A percentile compares a stretch with the other conserved stretches of the same genome.
phyloP scores from a whole-genome alignment of 2,329 filamentous ascomycete species.

The Aspergillus niger region DNA sequence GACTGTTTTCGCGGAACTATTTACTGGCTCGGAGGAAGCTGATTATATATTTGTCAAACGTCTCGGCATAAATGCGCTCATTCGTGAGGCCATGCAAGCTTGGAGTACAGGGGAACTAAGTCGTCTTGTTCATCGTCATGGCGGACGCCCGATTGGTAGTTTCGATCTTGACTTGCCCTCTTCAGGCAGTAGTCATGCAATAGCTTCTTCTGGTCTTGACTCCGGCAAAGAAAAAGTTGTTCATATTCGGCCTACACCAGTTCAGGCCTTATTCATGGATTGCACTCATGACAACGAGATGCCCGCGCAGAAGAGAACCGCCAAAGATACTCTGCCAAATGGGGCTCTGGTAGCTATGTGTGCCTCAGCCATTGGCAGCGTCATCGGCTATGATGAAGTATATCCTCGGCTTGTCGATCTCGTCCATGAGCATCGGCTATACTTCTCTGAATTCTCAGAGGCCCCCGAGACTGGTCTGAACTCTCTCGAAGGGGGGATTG shows the following conservation, averaged over 20 bases:
- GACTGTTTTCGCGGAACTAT: conserved; percentile 91
- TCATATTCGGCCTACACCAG: conserved; percentile 80
- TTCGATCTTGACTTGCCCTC: conserved; percentile 91
- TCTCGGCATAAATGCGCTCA: conserved; percentile 85
- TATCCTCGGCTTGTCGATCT: conserved; percentile 93
- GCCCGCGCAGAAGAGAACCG: conserved; percentile 91
- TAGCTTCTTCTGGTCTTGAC: conserved; percentile 35
- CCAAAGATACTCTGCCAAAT: conserved; percentile 89
- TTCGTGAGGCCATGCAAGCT: conserved; percentile 97
- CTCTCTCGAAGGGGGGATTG: conserved; percentile 78
- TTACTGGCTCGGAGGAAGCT: conserved; percentile 92
- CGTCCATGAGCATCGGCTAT: conserved; percentile 82
- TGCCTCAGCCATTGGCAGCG: conserved; percentile 87
- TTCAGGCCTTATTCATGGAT: conserved; percentile 97
- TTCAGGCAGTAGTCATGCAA: conserved; percentile 55
- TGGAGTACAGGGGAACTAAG: conserved; percentile 95
- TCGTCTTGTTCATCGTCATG: conserved; percentile 88
- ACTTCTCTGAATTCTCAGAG: conserved; percentile 74
- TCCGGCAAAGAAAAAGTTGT: conserved; percentile 65
- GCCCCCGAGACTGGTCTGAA: conserved; percentile 51
- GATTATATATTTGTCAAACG: conserved; percentile 95
- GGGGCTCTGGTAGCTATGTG: conserved; percentile 96
- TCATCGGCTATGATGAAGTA: conserved; percentile 97
- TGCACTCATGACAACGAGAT: conserved; percentile 99
- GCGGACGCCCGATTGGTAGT: conserved; percentile 90